Base-by-base conservation (phyloP, 1,284 basidiomycete genomes). In the Bondarzewia mesenterica region DNA sequence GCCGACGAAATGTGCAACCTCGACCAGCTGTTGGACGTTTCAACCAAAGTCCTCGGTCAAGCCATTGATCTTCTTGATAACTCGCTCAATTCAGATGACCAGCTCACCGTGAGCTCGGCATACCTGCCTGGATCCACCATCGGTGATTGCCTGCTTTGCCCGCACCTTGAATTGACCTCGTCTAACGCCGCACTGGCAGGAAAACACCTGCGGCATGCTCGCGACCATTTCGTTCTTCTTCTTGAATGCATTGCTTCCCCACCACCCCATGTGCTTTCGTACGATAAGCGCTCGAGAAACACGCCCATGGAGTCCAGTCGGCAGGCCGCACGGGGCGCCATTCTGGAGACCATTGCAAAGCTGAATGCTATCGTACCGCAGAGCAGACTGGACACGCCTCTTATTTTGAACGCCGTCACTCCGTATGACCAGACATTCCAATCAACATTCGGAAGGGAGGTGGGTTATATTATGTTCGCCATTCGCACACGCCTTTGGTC, bases 61-160 rank as follows among this genome's bases (percentile, higher is more conserved):
- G 87, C 82, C 12, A 63, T 89, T 23, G 81, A 85, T 55, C 68
- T 90, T 32, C 63, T 89, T 46, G 75, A 84, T 57, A 74, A 80
- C 40, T 67, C 75, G 52, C 69, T 90, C 46, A 73, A 70, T 5
- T 71, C 77, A 16, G 81, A 89, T 58, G 74, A 77, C 16, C 85
- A 89, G 58, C 73, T 90, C 44, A 75, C 71, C n/a, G 68, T 71
- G 12, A 69, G 74, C 42, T 88, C 86, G 12, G 74, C 78, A 57
- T 81, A 76, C 58, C 73, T 90, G 46, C 85, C 86, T 22, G 88
- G 88, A 15, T 89, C 87, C 10, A 89, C 88, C 5, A 90, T 90
- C 50, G 87, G 87, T 87, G 23, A 35, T 42, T 32, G 32, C 20
- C 14, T 6, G 32, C 22, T 42, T 35, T 49, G n/a, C n/a, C n/a